Base-by-base conservation (phyloP, 805 yeast species). In the Komagataella mondaviorum region DNA sequence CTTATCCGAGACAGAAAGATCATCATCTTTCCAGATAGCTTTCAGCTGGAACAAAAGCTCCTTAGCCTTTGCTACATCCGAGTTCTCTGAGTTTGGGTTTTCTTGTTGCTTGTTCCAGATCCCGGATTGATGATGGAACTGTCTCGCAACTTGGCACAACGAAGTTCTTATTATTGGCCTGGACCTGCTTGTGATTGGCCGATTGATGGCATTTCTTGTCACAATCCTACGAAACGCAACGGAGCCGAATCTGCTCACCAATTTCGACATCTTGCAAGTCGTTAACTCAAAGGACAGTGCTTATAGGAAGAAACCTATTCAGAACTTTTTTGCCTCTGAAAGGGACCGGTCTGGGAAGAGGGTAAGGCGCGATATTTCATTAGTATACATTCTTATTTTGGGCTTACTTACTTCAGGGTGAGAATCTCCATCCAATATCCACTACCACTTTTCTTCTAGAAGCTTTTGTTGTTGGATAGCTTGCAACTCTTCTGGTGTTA, bases 401-500 rank as follows among this genome's bases (percentile, higher is more conserved):
- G n/a, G n/a, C n/a, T 30, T 30, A 30, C 39, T 30, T 30, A 30
- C 39, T 30, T 30, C 10, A 8, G 14, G 39, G 39, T 6, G 39
- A 30, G 12, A 6, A 30, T 4, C 14, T 30, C 39, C 39, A 7
- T 12, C n/a, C 14, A 8, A 4, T 14, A 30, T 2, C 39, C 39
- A 14, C 12, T 10, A 44, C 46, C 12, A 7, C 20, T 16, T 44
- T 16, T 46, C 60, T 65, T 82, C 88, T 50, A 69, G 71, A 36
- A 63, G 61, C 57, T 79, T 82, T 62, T 85, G 95, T 47, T 72
- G 73, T 49, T 76, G 57, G 51, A 88, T 83, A 1, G 88, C 93
- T 23, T 65, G 58, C 58, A 71, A 74, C 1, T 77, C 71, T 6
- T 80, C 82, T 43, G 77, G 83, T 55, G 74, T 79, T 8, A 79